Evolutionary conservation across 108 stramenopile species (phyloP), one percentile per base, ranked within the genome.

Genomic region (Nitzschia palea): DNA sequence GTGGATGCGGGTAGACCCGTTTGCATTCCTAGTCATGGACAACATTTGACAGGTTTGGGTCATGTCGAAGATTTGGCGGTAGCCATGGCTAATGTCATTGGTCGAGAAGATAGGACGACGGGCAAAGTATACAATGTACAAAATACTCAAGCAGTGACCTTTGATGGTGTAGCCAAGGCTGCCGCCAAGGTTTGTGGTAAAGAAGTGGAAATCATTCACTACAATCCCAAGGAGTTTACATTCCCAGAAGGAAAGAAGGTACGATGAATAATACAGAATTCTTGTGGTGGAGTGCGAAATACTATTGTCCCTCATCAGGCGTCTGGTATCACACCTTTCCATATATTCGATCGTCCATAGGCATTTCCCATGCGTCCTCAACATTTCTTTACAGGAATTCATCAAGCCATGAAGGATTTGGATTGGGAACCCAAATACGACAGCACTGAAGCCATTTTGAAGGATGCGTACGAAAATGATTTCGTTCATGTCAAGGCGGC

Each of bases 281-380:
- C n/a, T n/a, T n/a, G n/a, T n/a, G n/a, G n/a, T n/a, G n/a, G n/a
- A n/a, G n/a, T n/a, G n/a, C n/a, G n/a, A n/a, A n/a, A n/a, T n/a
- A n/a, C n/a, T n/a, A n/a, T n/a, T n/a, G n/a, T n/a, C n/a, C n/a
- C n/a, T n/a, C n/a, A n/a, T n/a, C n/a, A n/a, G n/a, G n/a, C n/a
- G 8, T 57, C 14, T 3, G 32, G 4, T n/a, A 25, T 55, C 1
- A 31, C 31, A 22, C 25, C 30, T 25, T n/a, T 2, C 31, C 4
- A 12, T 1, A 31, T 33, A 22, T 3, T 2, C 28, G 10, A 2
- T 1, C 22, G 37, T 26, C 32, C 9, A 20, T 18, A 65, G 57
- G 73, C 73, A 2, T 74, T 74, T 35, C 73, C 73, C 35, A 74
- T 74, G 73, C 73, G 73, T 14, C 73, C 73, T 25, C 73, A 74